Evolutionary conservation across 2,329 filamentous ascomycete genomes (phyloP), one percentile per base, ranked within the genome.

Genomic region (Aspergillus piperis): DNA sequence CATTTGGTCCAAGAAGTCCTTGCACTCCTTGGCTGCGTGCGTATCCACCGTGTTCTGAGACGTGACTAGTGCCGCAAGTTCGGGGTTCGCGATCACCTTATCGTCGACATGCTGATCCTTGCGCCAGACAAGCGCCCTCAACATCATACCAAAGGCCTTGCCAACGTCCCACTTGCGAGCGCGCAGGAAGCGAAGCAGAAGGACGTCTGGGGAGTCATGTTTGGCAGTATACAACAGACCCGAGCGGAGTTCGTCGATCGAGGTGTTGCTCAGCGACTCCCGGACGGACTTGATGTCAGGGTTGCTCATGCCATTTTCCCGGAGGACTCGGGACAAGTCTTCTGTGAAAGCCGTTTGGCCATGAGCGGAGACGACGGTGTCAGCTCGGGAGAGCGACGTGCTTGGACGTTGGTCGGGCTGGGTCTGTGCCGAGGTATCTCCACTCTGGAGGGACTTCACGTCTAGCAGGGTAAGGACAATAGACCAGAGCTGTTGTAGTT

Each of bases 81-180:
- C 92, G 42, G 91, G 91, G 32, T 86, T 85, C 59, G 79, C 78
- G 82, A 96, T 89, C 65, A 98, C 88, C 64, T 95, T 90, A 57
- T 90, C 88, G 70, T 98, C 95, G 15, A 97, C 90, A 64, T 90
- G 86, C 83, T 93, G 89, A 32, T 86, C 84, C 38, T 86, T 79
- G 59, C 94, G 86, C 94, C 94, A 98, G 73, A 91, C 88, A 84
- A 98, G 90, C 0, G 94, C 94, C 2, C 90, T 90, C 48, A 97
- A 84, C 76, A 96, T 82, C 94, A 98, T 98, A 64, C 95, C 84
- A 32, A 97, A 83, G 1, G 94, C 93, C 74, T 91, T 91, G 48
- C 95, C 88, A 3, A 96, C 88, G 70, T 98, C 91, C 94, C 94
- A 98, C 77, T 96, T 96, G 44, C 92, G 84, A 21, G 92, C 92